A percentile compares a stretch with the other conserved stretches of the same genome.
Evolutionary conservation across 202 grass and related monocot species (phyloP).

Genomic region (Digitaria exilis): DNA sequence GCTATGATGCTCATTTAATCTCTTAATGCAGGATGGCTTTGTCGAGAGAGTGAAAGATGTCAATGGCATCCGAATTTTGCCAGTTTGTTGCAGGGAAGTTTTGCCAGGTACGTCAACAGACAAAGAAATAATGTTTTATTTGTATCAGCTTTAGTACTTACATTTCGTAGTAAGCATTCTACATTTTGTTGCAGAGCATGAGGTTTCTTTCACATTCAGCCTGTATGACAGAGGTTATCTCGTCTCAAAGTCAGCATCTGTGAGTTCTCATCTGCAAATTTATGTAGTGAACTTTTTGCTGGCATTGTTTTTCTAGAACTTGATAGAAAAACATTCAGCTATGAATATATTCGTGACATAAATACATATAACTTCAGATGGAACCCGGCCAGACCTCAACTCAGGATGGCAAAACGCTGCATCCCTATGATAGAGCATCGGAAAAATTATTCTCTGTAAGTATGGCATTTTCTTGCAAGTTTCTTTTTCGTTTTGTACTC

Average conservation of each 20-base stretch:
- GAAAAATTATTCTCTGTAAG: slow-evolving; percentile 91
- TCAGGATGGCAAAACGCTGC: slow-evolving; percentile 77
- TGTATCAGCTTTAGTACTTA: slow-evolving; percentile 29
- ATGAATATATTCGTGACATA: slow-evolving; percentile 35
- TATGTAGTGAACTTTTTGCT: slow-evolving; percentile 3
- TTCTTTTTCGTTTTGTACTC: slow-evolving; percentile 38
- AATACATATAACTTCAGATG: slow-evolving; percentile 53
- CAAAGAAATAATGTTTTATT: slow-evolving; percentile 29
- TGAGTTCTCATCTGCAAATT: slow-evolving; percentile 44
- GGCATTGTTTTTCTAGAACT: not conserved
- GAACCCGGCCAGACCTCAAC: slow-evolving; percentile 52
- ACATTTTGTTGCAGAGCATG: slow-evolving; percentile 57
- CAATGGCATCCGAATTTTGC: slow-evolving; percentile 51
- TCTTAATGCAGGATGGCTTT: slow-evolving; percentile 46
- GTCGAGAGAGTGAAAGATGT: slow-evolving; percentile 39
- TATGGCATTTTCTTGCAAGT: slow-evolving; percentile 19
- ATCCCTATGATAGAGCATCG: slow-evolving; percentile 94
- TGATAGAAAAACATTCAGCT: slow-evolving; percentile 10
- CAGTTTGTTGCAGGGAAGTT: slow-evolving; percentile 41
- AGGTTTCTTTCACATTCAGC: slow-evolving; percentile 92
- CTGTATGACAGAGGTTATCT: slow-evolving; percentile 83
- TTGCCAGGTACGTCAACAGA: slow-evolving; percentile 14
- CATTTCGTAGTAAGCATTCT: slow-evolving; percentile 33
- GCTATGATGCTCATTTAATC: slow-evolving; percentile 20
- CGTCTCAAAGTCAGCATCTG: slow-evolving; percentile 73